Evolutionary conservation across 306 rosid genomes (phyloP), one percentile per base, ranked within the genome.

Genomic region (Vicia villosa): DNA sequence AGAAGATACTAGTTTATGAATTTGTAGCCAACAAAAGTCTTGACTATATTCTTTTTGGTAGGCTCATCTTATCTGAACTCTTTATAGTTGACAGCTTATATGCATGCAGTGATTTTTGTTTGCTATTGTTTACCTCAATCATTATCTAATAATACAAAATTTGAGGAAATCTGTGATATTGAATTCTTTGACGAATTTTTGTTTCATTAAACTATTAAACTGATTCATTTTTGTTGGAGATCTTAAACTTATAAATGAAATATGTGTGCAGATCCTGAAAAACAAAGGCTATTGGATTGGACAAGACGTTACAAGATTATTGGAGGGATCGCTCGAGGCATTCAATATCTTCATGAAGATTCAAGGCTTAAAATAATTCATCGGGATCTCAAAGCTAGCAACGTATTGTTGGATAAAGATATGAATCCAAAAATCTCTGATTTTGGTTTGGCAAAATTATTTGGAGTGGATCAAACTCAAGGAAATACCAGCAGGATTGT

Each of bases 341-440:
- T 86, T 32, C 80, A 77, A 17, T 88, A 86, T 59, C 76, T 90
- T 1, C 97, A 90, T 7, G 86, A 88, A 62, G 90, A 88, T 62
- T 90, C 91, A 7, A 80, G 69, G 1, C 77, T 88, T 40, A 82
- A 71, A 77, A 88, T 88, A 16, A 72, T 90, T 4, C 90, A 90
- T 3, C 86, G 88, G 10, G 95, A 90, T 78, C 74, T 90, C 13
- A 90, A 90, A 78, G 84, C 83, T 10, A 86, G 95, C 24, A 90
- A 88, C 54, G 28, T 90, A 46, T 30, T 90, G 6, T 42, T 88
- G 63, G 95, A 86, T 56, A 61, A 8, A 12, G 42, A 81, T 1
- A 78, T 91, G 90, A 78, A 79, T 1, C 70, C 95, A 4, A 91
- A 88, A 55, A 91, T 88, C 30, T 82, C 89, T 5, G 95, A 91